Conservation (phyloP, 1,139 yeast species). For the Suhomyces anneliseae region DNA sequence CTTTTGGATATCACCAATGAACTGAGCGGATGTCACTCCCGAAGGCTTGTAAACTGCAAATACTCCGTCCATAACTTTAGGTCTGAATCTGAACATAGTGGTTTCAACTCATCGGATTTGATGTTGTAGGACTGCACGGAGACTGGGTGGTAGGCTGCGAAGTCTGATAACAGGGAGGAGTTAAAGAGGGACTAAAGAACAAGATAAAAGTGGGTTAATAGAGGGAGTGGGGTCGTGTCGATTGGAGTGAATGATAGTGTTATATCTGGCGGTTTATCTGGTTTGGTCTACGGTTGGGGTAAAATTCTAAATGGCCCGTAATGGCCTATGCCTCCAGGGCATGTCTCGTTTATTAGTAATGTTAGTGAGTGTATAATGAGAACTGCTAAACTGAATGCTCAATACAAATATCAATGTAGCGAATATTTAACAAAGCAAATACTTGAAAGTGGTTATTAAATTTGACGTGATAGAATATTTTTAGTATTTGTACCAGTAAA, state of each 20-base stretch:
- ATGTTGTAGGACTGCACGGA: not conserved
- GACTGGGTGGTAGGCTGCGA: not conserved
- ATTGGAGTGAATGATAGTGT: not conserved
- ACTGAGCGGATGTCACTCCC: conserved; percentile 78
- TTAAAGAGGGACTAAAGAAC: not conserved
- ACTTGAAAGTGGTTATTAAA: too few species aligned
- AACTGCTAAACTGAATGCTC: too few species aligned
- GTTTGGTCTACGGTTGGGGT: too few species aligned
- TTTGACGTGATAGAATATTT: too few species aligned
- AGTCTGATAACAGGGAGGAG: too few species aligned
- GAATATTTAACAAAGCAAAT: too few species aligned
- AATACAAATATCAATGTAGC: too few species aligned
- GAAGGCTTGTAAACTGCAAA: conserved; percentile 92
- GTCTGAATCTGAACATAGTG: conserved; percentile 11
- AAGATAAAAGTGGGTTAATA: not conserved
- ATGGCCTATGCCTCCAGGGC: too few species aligned
- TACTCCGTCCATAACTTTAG: conserved; percentile 70
- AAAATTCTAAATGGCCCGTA: too few species aligned
- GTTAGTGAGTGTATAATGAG: too few species aligned
- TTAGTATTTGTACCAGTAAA: too few species aligned
- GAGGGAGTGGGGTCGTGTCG: not conserved
- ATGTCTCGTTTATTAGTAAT: too few species aligned
- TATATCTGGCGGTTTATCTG: not conserved
- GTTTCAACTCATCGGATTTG: conserved; percentile 1
- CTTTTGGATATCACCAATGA: conserved; percentile 63